phyloP scores from a whole-genome alignment of 768 basidiomycete species.

The Suillus occidentalis region DNA sequence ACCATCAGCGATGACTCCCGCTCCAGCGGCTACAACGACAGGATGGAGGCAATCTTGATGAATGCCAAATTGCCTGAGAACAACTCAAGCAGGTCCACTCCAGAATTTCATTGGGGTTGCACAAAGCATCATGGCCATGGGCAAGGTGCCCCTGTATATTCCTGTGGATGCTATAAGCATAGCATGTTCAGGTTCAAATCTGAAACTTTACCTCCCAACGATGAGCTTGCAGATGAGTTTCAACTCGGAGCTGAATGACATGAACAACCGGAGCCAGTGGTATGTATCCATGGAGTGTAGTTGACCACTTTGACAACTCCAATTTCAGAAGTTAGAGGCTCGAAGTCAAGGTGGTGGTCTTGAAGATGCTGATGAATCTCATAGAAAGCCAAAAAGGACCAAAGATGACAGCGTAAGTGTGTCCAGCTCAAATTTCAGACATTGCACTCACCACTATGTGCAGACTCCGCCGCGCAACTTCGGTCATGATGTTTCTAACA shows the following conservation, averaged over 20 bases:
- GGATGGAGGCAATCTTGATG: background rate
- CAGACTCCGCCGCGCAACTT: background rate
- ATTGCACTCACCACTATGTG: background rate
- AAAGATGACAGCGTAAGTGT: no score
- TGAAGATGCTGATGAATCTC: background rate
- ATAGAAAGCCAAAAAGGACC: no score
- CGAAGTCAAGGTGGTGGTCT: background rate
- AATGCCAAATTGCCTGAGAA: background rate
- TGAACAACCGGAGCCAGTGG: background rate
- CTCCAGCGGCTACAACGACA: background rate
- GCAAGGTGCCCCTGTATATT: background rate
- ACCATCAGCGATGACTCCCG: no score
- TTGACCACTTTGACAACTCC: background rate
- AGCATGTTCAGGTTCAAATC: fast-evolving
- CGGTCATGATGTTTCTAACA: background rate
- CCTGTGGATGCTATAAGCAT: background rate
- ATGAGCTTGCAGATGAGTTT: background rate
- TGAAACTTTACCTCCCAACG: background rate
- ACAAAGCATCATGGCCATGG: background rate
- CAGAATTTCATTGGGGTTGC: background rate
- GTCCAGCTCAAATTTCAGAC: background rate
- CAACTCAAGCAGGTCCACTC: background rate
- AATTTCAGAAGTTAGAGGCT: background rate
- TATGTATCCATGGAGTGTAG: background rate
- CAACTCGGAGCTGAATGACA: background rate